Evolutionary conservation across 1,284 basidiomycete species (phyloP).

Genomic region (Cutaneotrichosporon dermatis): DNA sequence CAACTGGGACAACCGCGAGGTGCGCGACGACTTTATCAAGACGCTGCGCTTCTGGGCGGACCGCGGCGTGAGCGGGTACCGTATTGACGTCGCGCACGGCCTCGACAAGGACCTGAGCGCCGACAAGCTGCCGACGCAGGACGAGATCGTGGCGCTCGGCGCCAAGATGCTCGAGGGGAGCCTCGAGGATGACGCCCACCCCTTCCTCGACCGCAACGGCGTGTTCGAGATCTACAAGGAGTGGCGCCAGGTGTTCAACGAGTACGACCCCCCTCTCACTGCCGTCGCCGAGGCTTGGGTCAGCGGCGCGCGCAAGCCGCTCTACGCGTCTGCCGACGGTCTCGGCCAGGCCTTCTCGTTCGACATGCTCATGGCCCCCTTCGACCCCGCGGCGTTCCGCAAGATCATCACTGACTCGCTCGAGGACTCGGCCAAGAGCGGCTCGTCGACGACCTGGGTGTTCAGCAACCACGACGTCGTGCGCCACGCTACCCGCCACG

Average conservation of each 20-base stretch:
- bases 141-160: constrained; percentile 13
- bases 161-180: constrained; percentile 20
- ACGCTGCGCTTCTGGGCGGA: constrained; percentile 70
- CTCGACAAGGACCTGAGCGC: constrained; percentile 25
- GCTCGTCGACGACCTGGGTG: constrained; percentile 39
- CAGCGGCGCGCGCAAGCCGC: constrained; percentile 30
- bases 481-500: constrained; percentile 39
- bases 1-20: constrained; percentile 68
- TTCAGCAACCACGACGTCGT: constrained; percentile 42
- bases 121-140: constrained; percentile 6
- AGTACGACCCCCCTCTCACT: constrained; percentile 41
- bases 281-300: constrained; percentile 46
- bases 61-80: constrained; percentile 69
- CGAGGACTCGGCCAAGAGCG: constrained; percentile 19
- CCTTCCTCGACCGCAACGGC: constrained; percentile 34
- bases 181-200: constrained; percentile 24
- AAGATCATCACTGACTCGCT: constrained; percentile 27
- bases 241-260: constrained; percentile 43
- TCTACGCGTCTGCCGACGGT: constrained; percentile 31
- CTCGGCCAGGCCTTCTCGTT: constrained; percentile 45
- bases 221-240: constrained; percentile 36
- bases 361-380: constrained; percentile 39
- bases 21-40: constrained; percentile 61
- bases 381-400: constrained; percentile 21
- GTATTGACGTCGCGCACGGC: constrained; percentile 46